Evolutionary conservation across 805 yeast species (phyloP).

Genomic region (Myxozyma geophila): DNA sequence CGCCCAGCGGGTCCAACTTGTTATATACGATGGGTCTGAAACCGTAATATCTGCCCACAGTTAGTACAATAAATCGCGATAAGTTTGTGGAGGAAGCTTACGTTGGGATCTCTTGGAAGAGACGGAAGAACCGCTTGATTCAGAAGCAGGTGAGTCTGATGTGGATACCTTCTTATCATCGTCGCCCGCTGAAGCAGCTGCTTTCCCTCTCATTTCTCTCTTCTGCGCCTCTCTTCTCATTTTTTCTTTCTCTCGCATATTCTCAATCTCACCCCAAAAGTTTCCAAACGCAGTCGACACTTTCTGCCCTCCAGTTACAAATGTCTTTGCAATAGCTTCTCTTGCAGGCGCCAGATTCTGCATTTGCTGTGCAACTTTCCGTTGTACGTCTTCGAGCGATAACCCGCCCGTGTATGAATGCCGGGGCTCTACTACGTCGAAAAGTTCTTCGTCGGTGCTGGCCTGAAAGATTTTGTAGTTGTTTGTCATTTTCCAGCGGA

Average conservation of each 20-base stretch:
- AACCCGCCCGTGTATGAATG: slow-evolving; percentile 45
- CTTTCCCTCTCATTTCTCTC: slow-evolving; percentile 1
- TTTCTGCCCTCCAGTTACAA: slow-evolving; percentile 36
- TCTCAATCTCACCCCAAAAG: slow-evolving; percentile 40
- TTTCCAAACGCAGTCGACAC: slow-evolving; percentile 42
- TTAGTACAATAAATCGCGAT: neutral
- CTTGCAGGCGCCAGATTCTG: slow-evolving; percentile 38
- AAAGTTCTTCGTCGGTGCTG: slow-evolving; percentile 70
- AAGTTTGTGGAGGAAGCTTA: neutral
- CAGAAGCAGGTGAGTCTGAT: slow-evolving; percentile 10
- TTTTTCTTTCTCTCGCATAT: slow-evolving; percentile 32
- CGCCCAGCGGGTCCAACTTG: slow-evolving; percentile 35
- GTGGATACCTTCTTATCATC: neutral
- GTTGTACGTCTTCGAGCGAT: slow-evolving; percentile 39
- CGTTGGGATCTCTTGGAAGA: slow-evolving; percentile 24
- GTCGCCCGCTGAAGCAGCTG: neutral
- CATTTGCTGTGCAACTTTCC: slow-evolving; percentile 36
- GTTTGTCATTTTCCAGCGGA: slow-evolving; percentile 58
- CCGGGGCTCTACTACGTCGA: slow-evolving; percentile 60
- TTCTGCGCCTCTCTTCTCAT: slow-evolving; percentile 17
- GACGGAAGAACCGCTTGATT: slow-evolving; percentile 4
- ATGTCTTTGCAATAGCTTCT: slow-evolving; percentile 41
- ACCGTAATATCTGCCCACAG: slow-evolving; percentile 13
- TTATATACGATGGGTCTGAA: slow-evolving; percentile 19
- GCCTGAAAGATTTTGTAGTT: slow-evolving; percentile 60